Base-by-base conservation (phyloP, 768 basidiomycete species). In the Boletus subparvulus region DNA sequence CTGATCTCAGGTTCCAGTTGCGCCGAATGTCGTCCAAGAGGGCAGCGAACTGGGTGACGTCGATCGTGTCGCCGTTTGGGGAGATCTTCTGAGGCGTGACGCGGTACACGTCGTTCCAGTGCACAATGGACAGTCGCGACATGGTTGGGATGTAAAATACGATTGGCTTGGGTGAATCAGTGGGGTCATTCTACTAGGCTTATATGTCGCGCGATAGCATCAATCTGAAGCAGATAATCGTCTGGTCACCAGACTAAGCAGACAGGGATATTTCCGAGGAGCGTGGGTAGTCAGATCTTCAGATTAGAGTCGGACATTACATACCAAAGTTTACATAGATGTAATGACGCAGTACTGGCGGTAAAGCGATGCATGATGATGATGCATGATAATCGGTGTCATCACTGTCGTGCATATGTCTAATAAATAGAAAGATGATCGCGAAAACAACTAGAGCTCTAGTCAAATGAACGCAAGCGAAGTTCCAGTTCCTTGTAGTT, bases 81-180 rank as follows among this genome's bases (percentile, higher is more conserved):
- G 75, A 74, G 26, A 87, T 64, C 67, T 88, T 91, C 69, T 94
- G 92, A 11, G 86, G 84, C 5, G 80, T 77, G 36, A 93, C 88
- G 24, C 91, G 84, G 72, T 95, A 96, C 28, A 86, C 88, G 66
- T 92, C 90, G 73, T 92, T 91, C 78, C 85, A 92, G 61, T 91
- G 90, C 3, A 86, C 56, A 50, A 91, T 79, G 19, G 73, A 69
- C 28, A 81, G 59, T 16, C 58, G 65, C 14, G 69, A 60, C 77
- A 79, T 80, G 57, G 19, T 47, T 28, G 21, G 28, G 21, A 37
- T 24, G 51, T 32, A 52, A 11, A 35, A 26, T 19, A 33, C 24
- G 21, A 35, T 12, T 28, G 44, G 8, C 13, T 33, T 12, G 45
- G 58, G 40, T 45, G 16, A 28, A 41, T 32, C 19, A 21, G 21